Evolutionary conservation across 2,329 filamentous ascomycete species (phyloP).

Genomic region (Calonectria naviculata): DNA sequence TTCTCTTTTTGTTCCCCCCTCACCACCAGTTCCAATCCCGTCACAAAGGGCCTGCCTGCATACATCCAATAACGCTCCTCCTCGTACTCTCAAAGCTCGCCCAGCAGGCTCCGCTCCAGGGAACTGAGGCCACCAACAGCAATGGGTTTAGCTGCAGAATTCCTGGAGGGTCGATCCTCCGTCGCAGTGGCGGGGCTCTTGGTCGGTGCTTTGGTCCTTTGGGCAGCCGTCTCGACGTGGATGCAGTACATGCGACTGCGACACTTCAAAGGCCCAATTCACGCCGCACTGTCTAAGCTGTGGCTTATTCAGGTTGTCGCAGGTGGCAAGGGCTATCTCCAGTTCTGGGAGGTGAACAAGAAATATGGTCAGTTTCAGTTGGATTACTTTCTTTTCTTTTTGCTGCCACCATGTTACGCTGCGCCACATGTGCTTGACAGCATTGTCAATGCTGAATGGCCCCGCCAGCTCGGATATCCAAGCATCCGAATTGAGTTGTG

Average conservation of each 20-base stretch:
- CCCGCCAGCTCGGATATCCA: neutral
- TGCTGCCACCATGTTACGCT: neutral
- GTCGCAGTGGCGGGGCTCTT: slow-evolving; percentile 20
- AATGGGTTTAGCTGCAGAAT: slow-evolving; percentile 19
- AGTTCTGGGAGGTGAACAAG: slow-evolving; percentile 48
- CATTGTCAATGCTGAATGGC: neutral
- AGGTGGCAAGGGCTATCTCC: slow-evolving; percentile 47
- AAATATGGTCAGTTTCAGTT: slow-evolving; percentile 46
- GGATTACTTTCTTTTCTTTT: neutral
- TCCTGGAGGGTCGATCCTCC: slow-evolving; percentile 13
- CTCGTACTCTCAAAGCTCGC: no score
- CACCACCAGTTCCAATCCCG: neutral
- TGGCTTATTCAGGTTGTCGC: slow-evolving; percentile 49
- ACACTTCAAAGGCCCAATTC: slow-evolving; percentile 52
- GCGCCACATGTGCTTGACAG: neutral
- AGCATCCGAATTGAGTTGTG: neutral
- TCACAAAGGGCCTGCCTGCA: neutral
- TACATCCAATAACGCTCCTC: neutral
- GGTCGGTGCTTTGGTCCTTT: slow-evolving; percentile 15
- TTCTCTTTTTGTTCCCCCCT: neutral
- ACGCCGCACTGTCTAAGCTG: slow-evolving; percentile 51
- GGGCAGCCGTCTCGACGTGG: slow-evolving; percentile 31
- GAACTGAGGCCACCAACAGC: neutral
- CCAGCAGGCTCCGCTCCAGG: neutral
- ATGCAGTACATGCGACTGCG: slow-evolving; percentile 50